Base-by-base conservation (phyloP, 1,284 basidiomycete genomes). In the Cronartium ribicola region DNA sequence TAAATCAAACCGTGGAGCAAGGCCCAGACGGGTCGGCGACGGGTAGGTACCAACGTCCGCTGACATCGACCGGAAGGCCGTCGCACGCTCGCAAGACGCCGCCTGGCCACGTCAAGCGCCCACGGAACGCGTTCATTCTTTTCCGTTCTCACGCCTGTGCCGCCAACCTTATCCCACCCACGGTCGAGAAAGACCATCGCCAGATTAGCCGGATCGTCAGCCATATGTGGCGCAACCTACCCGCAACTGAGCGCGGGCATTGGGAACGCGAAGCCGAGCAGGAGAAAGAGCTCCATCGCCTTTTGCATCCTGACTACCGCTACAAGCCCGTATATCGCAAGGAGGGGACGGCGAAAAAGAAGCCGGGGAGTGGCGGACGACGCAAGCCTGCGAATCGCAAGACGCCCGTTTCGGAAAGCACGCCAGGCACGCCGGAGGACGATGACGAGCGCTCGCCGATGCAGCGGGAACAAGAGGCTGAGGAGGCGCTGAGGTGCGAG, bases 141-240 rank as follows among this genome's bases (percentile, higher is more conserved):
- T 74, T 74, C 37, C 51, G 71, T 13, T 74, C 71, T 41, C 59
- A 67, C 39, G 71, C 71, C 20, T 74, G 71, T 39, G 65, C 71
- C 55, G 65, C 71, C 17, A 74, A 74, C 43, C 71, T 74, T 11
- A 74, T 74, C 8, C 71, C 71, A 17, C 71, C 71, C 10, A 39
- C 55, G 14, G 71, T 74, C 29, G 71, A 74, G 37, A 74, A 74
- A 36, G 80, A 81, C 66, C 78, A 79, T 64, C 78, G 80, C 55
- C 79, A 81, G 65, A 79, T 81, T 64, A 79, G 78, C 44, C 66
- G 78, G 29, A 79, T 81, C 67, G 79, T 79, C 13, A 77, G 77
- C 44, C 69, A 79, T 48, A 72, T 81, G 17, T 81, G 80, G 80
- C 78, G 77, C 57, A 67, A 74, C 14, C 70, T 81, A n/a, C 64